Percentiles rank a stretch among this genome's conserved stretches.
These are phyloP conservation scores for Harringtonia aguacate DNA, from an alignment of 2,329 filamentous ascomycete species.

Conservation along the genomic window DNA sequence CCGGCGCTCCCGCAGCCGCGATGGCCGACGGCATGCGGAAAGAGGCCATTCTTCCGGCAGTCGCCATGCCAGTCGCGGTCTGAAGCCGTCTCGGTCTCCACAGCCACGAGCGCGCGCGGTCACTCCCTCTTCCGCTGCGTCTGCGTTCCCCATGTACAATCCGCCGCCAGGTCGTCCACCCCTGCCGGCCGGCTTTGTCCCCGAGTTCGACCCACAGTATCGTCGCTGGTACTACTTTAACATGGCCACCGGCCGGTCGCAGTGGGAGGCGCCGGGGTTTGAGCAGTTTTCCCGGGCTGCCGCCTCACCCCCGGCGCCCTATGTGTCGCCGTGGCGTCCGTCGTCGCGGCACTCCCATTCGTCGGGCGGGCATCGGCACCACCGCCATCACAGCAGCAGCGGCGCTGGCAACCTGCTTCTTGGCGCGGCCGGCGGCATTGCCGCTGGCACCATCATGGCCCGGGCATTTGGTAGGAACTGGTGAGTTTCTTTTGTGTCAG, in stretches of 20 bases:
- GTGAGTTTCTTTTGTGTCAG: neutral
- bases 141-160: slow-evolving; percentile 8
- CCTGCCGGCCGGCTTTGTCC: slow-evolving; percentile 41
- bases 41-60: neutral
- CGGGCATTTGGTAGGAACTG: neutral
- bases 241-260: slow-evolving; percentile 39
- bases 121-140: neutral
- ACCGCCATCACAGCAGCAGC: neutral
- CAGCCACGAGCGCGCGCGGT: neutral
- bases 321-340: neutral
- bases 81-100: too few species aligned
- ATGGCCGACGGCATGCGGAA: neutral
- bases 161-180: slow-evolving; percentile 26
- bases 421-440: slow-evolving; percentile 6
- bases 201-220: slow-evolving; percentile 42
- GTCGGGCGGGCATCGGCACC: too few species aligned
- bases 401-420: slow-evolving; percentile 1
- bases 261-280: slow-evolving; percentile 38
- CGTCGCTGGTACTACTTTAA: slow-evolving; percentile 50
- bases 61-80: neutral
- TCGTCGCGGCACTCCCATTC: neutral
- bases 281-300: neutral
- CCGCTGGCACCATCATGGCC: slow-evolving; percentile 2
- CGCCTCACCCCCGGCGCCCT: too few species aligned
- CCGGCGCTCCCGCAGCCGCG: neutral